Evolutionary conservation across 768 basidiomycete species (phyloP).

Genomic region (Lactifluus echinatus): DNA sequence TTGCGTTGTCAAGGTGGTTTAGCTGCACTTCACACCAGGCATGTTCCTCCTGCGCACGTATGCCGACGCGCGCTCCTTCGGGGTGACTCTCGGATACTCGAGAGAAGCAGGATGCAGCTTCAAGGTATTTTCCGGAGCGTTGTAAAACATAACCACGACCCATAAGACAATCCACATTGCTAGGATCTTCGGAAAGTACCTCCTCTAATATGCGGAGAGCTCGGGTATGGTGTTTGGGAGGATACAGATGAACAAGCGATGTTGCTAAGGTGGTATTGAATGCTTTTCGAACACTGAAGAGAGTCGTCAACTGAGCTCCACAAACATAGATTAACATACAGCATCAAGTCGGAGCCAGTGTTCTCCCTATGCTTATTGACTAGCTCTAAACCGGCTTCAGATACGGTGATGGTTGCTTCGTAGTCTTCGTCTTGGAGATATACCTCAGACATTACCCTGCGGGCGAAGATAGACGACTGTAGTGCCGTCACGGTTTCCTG

Average conservation of each 20-base stretch:
- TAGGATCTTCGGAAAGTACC: slow-evolving; percentile 52
- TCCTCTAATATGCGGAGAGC: slow-evolving; percentile 69
- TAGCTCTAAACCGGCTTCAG: slow-evolving; percentile 61
- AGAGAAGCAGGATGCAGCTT: slow-evolving; percentile 56
- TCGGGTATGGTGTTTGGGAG: slow-evolving; percentile 82
- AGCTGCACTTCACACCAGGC: slow-evolving; percentile 76
- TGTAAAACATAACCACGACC: slow-evolving; percentile 69
- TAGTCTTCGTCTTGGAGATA: slow-evolving; percentile 68
- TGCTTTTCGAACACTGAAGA: slow-evolving; percentile 49
- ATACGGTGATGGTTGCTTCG: slow-evolving; percentile 56
- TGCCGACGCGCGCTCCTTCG: slow-evolving; percentile 36
- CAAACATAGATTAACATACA: slow-evolving; percentile 29
- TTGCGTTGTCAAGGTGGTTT: slow-evolving; percentile 38
- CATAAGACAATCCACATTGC: slow-evolving; percentile 60
- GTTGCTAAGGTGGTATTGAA: slow-evolving; percentile 67
- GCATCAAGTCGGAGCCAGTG: slow-evolving; percentile 43
- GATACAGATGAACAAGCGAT: slow-evolving; percentile 74
- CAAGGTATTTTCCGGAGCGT: slow-evolving; percentile 52
- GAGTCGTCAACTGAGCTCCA: neutral
- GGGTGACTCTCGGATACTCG: slow-evolving; percentile 42
- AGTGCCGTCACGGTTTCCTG: slow-evolving; percentile 7
- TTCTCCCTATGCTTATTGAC: slow-evolving; percentile 46
- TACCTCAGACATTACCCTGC: slow-evolving; percentile 54
- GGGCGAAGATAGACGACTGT: slow-evolving; percentile 51
- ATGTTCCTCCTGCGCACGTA: slow-evolving; percentile 69